Evolutionary conservation across 495 filamentous ascomycete genomes (phyloP).

Genomic region (Aspergillus affinis): DNA sequence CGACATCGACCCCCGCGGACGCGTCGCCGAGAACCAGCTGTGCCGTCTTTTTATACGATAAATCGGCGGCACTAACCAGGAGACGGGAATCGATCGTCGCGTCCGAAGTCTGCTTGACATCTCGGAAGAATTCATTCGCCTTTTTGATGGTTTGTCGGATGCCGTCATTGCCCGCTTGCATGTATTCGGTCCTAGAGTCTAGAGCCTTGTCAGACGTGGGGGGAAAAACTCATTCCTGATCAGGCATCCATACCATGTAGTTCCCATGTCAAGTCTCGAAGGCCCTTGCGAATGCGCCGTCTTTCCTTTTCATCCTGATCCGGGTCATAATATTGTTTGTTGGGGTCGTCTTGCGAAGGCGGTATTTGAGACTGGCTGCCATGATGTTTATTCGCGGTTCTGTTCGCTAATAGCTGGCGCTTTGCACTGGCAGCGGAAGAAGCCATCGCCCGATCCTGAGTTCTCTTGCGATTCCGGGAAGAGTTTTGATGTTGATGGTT

Average conservation of each 20-base stretch:
- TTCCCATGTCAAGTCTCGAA: conserved; percentile 65
- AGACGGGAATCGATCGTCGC: conserved; percentile 86
- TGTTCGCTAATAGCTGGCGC: conserved; percentile 44
- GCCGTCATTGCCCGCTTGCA: conserved; percentile 59
- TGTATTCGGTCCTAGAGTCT: conserved; percentile 68
- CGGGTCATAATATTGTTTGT: conserved; percentile 72
- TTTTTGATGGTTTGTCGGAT: conserved; percentile 60
- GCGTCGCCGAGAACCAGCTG: conserved; percentile 68
- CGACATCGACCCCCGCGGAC: conserved; percentile 76
- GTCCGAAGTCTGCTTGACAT: conserved; percentile 89
- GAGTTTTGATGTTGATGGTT: conserved; percentile 38
- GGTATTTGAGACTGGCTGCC: conserved; percentile 28
- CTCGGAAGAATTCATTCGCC: conserved; percentile 61
- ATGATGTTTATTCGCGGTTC: conserved; percentile 25
- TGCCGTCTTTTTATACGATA: conserved; percentile 69
- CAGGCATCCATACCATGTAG: conserved; percentile 54
- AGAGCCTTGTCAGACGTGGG: conserved; percentile 10
- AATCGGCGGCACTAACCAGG: conserved; percentile 74
- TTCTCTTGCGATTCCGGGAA: conserved; percentile 25
- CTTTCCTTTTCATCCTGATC: conserved; percentile 83
- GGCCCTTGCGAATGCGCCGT: conserved; percentile 62
- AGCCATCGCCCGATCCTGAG: conserved; percentile 30
- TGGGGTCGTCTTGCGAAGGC: conserved; percentile 25
- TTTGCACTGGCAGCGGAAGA: conserved; percentile 30
- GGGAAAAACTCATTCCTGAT: neutral